Evolutionary conservation across 306 rosid genomes (phyloP).

Genomic region (Leucaena leucocephala): DNA sequence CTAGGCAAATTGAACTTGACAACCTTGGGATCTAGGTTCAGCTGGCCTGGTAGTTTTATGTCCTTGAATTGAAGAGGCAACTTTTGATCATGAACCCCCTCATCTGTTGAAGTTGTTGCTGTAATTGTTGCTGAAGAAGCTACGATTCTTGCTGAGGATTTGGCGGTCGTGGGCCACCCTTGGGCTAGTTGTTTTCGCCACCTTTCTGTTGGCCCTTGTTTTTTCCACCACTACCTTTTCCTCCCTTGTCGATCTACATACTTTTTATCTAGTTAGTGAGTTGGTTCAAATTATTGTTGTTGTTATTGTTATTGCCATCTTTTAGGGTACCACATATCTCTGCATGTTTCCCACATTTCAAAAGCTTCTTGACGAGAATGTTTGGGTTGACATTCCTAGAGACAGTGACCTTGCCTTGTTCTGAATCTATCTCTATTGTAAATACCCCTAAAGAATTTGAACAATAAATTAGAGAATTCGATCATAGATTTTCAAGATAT

Average conservation of each 20-base stretch:
- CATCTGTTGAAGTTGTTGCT: constrained; percentile 55
- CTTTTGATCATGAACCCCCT: constrained; percentile 74
- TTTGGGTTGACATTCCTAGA: constrained; percentile 82
- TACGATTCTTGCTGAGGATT: constrained; percentile 46
- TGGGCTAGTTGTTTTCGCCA: constrained; percentile 44
- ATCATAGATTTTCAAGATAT: not conserved
- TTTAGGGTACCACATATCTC: constrained; percentile 75
- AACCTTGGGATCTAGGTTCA: constrained; percentile 50
- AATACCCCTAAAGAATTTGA: constrained; percentile 61
- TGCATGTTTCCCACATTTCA: constrained; percentile 92
- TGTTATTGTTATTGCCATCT: not conserved
- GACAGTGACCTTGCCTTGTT: constrained; percentile 86
- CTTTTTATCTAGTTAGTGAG: constrained; percentile 59
- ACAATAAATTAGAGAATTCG: not conserved
- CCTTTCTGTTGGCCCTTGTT: constrained; percentile 51
- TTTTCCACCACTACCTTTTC: constrained; percentile 43
- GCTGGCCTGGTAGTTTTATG: constrained; percentile 44
- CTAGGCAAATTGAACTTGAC: constrained; percentile 58
- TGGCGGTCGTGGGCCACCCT: constrained; percentile 46
- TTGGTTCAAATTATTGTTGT: constrained; percentile 38
- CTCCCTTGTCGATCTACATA: constrained; percentile 55
- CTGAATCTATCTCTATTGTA: constrained; percentile 80
- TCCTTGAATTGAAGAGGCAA: constrained; percentile 61
- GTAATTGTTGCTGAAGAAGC: constrained; percentile 27
- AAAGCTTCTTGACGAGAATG: constrained; percentile 81